Evolutionary conservation across 2,329 filamentous ascomycete genomes (phyloP).

Genomic region (Monosporascus sp.): DNA sequence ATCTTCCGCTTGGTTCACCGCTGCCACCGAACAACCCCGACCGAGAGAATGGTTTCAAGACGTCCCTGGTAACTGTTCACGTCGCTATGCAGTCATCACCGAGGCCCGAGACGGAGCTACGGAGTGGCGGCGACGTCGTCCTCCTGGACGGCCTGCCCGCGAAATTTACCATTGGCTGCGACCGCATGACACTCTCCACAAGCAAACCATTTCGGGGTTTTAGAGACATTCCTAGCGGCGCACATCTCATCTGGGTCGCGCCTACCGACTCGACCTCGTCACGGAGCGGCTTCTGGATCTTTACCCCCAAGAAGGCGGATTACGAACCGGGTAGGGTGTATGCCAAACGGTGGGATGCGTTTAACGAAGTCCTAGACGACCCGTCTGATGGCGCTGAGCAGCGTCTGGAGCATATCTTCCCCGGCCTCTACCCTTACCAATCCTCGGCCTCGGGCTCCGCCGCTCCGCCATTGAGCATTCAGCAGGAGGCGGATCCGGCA

Average conservation of each 20-base stretch:
- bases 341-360: slow-evolving; percentile 40
- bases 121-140: slow-evolving; percentile 42
- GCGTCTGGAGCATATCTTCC: slow-evolving; percentile 33
- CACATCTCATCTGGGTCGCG: slow-evolving; percentile 57
- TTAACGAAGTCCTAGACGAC: slow-evolving; percentile 49
- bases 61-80: too few species aligned
- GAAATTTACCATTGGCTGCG: slow-evolving; percentile 48
- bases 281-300: slow-evolving; percentile 55
- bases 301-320: slow-evolving; percentile 28
- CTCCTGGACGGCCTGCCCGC: slow-evolving; percentile 47
- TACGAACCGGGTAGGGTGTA: slow-evolving; percentile 26
- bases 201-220: slow-evolving; percentile 45
- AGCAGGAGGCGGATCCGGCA: slow-evolving; percentile 13
- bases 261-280: slow-evolving; percentile 41
- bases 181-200: slow-evolving; percentile 43
- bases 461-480: slow-evolving; percentile 3
- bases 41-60: too few species aligned
- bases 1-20: too few species aligned
- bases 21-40: too few species aligned
- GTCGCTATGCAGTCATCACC: too few species aligned
- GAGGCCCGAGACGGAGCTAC: not conserved
- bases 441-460: slow-evolving; percentile 25
- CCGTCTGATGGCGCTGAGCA: slow-evolving; percentile 39
- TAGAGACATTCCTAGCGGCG: slow-evolving; percentile 47
- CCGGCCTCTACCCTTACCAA: slow-evolving; percentile 40